phyloP scores from a whole-genome alignment of 345 rosid genomes.

The Populus pruinosa region DNA sequence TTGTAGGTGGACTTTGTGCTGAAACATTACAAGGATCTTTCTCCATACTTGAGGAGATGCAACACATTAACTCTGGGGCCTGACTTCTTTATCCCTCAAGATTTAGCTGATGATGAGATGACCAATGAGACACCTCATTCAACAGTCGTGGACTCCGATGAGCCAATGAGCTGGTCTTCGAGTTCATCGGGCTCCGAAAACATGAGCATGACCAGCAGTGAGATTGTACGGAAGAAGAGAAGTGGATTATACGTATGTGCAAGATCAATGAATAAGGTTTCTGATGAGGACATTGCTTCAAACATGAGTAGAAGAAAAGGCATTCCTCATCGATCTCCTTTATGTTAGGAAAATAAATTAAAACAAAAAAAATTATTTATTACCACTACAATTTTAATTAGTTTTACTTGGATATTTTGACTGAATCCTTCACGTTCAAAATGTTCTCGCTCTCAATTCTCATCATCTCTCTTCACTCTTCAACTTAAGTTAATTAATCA shows the following conservation, averaged over 20 bases:
- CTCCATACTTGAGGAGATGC: conserved; percentile 64
- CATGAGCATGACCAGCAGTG: conserved; percentile 31
- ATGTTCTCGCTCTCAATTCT: conserved; percentile 9
- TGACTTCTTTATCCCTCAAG: conserved; percentile 85
- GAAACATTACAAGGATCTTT: conserved; percentile 67
- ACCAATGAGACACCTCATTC: conserved; percentile 59
- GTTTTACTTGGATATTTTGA: conserved; percentile 21
- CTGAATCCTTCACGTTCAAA: conserved; percentile 9
- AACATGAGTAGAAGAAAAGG: conserved; percentile 85
- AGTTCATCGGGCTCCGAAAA: conserved; percentile 56
- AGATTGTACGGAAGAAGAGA: conserved; percentile 72
- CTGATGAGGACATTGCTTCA: conserved; percentile 57
- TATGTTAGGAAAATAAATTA: conserved; percentile 42
- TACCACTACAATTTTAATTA: neutral
- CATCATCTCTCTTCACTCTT: neutral
- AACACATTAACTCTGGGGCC: conserved; percentile 71
- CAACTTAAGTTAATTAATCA: conserved; percentile 35
- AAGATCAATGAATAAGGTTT: conserved; percentile 51
- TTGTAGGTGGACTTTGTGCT: conserved; percentile 80
- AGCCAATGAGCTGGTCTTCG: conserved; percentile 71
- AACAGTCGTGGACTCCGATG: conserved; percentile 68
- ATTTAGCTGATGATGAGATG: conserved; percentile 61
- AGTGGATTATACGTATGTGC: conserved; percentile 54
- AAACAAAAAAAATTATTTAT: conserved; percentile 4
- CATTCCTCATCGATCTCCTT: conserved; percentile 88